Evolutionary conservation across 768 basidiomycete species (phyloP).

Genomic region (Trametes cinnabarina): DNA sequence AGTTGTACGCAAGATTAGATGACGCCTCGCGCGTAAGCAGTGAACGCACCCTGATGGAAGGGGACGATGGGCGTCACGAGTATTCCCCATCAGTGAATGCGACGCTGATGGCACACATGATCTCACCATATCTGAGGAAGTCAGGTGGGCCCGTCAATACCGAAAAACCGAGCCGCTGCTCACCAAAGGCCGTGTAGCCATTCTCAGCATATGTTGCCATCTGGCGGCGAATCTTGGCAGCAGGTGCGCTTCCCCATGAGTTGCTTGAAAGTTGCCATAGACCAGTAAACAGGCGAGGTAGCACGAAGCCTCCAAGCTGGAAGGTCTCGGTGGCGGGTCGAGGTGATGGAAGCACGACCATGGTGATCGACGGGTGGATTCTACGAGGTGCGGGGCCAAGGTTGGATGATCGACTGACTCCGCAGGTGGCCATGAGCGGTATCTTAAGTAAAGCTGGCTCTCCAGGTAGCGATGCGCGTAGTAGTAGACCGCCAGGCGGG

Average conservation of each 20-base stretch:
- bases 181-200: conserved; percentile 67
- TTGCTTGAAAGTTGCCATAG: conserved; percentile 87
- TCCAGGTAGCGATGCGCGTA: background rate
- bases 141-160: too few species aligned
- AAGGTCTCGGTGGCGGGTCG: conserved; percentile 21
- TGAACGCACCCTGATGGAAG: conserved; percentile 9
- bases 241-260: conserved; percentile 78
- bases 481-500: background rate
- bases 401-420: background rate
- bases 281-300: conserved; percentile 29
- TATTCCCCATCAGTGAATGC: background rate
- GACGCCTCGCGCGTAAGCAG: background rate
- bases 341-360: conserved; percentile 2
- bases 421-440: background rate
- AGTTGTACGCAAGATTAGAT: background rate
- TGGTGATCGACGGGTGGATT: background rate
- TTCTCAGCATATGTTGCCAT: conserved; percentile 63
- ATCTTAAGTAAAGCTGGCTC: background rate
- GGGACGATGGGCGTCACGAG: background rate
- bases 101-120: background rate
- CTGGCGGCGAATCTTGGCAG: conserved; percentile 58
- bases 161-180: conserved; percentile 16
- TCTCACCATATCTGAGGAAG: conserved; percentile 53
- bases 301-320: conserved; percentile 21
- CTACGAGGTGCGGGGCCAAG: background rate